Percentiles rank a stretch among this genome's conserved stretches.
These are phyloP conservation scores for Rhinocladiella mackenziei DNA, from an alignment of 2,329 filamentous ascomycete species.

Conservation along the genomic window DNA sequence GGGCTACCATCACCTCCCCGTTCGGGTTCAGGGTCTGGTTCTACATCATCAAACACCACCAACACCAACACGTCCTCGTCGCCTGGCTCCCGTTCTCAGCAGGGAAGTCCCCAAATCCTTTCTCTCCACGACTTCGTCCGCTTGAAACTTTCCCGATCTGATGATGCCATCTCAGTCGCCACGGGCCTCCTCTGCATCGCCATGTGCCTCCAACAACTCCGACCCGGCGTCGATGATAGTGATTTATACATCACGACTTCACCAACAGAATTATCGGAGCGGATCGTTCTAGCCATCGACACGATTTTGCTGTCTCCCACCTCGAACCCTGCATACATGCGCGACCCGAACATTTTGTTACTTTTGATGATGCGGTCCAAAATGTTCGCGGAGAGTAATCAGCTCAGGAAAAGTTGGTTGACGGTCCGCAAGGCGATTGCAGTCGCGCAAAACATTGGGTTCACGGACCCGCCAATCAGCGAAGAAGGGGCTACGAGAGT, in stretches of 20 bases:
- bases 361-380: conserved; percentile 26
- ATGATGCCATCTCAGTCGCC: conserved; percentile 19
- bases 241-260: conserved; percentile 19
- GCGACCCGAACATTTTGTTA: conserved; percentile 17
- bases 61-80: too few species aligned
- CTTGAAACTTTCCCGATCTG: conserved; percentile 12
- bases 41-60: neutral
- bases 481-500: too few species aligned
- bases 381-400: conserved; percentile 25
- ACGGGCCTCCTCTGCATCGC: conserved; percentile 25
- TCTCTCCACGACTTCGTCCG: conserved; percentile 25
- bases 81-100: too few species aligned
- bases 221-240: conserved; percentile 23
- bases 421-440: conserved; percentile 18
- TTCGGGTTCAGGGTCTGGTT: too few species aligned
- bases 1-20: too few species aligned
- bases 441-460: conserved; percentile 17
- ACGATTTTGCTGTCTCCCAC: conserved; percentile 20
- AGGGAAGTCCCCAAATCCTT: too few species aligned
- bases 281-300: conserved; percentile 26
- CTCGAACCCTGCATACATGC: conserved; percentile 13
- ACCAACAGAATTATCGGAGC: conserved; percentile 17
- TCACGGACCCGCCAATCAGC: conserved; percentile 12
- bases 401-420: conserved; percentile 28
- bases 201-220: conserved; percentile 22